Evolutionary conservation across 2,329 filamentous ascomycete genomes (phyloP).

Genomic region (Cadophora sp.): DNA sequence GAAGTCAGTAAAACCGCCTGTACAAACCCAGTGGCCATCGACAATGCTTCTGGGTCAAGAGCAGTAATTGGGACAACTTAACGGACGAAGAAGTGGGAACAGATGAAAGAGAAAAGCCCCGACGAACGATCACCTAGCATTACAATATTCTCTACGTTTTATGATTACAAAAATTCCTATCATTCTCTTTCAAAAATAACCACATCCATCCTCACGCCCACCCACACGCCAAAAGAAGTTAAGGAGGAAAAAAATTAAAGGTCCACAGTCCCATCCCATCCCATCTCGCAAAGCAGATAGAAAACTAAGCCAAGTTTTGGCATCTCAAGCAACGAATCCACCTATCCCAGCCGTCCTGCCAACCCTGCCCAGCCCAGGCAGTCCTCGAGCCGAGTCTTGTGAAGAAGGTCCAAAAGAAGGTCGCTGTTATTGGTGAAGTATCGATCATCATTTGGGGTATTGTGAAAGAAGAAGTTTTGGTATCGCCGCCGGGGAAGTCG

Average conservation of each 20-base stretch:
- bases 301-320: neutral
- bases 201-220: neutral
- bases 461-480: slow-evolving; percentile 34
- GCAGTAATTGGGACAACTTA: no score
- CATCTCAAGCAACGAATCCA: neutral
- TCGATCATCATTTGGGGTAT: neutral
- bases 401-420: no score
- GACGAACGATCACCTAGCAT: slow-evolving; percentile 9
- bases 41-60: neutral
- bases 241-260: neutral
- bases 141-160: slow-evolving; percentile 2
- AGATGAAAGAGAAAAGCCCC: neutral
- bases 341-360: no score
- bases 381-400: no score
- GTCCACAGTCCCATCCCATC: neutral
- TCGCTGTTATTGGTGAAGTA: neutral
- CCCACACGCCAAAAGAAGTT: neutral
- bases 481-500: slow-evolving; percentile 38
- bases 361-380: neutral
- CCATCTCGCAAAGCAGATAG: neutral
- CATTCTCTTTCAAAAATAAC: neutral
- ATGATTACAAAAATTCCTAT: slow-evolving; percentile 14
- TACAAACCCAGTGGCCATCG: no score
- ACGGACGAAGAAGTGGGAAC: neutral
- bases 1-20: no score